Evolutionary conservation across 1,284 basidiomycete genomes (phyloP), one percentile per base, ranked within the genome.

Genomic region (Mycosarcoma maydis): DNA sequence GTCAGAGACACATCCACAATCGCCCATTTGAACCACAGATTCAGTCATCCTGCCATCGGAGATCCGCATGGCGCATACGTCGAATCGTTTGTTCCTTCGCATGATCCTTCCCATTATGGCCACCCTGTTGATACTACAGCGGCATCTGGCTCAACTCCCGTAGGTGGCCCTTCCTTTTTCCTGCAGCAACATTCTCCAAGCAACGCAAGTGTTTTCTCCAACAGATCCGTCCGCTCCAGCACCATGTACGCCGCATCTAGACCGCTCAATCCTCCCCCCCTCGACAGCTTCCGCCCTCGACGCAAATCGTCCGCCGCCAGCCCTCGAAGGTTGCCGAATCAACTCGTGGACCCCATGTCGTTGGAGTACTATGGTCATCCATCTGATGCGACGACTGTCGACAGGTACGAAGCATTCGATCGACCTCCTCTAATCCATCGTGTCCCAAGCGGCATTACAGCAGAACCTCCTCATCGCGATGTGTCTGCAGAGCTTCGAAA

Each of bases 341-440:
- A 43, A 2, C 54, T 53, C 14, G 33, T 71, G 13, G 62, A 72
- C 29, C 58, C 62, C 33, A 67, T 72, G 68, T 72, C 68, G 20
- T 44, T 67, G 24, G 68, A 64, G 22, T 72, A 67, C 45, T 72
- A 72, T 32, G 62, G 62, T 19, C 68, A 71, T 22, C 55, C 60
- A 44, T 61, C 65, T 10, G 62, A 59, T 11, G 16, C 57, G 4
- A 27, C 48, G 1, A 38, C 47, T 0, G 34, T 38, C 13, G 10
- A 52, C 43, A 55, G 57, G 41, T 36, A 46, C 26, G 56, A 66
- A 14, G 51, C 36, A 19, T 36, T 52, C 14, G 44, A 46, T 6
- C 42, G 56, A 9, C 54, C 61, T 10, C 17, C 20, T 3, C 22
- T 49, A 1, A 42, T 49, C 9, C 51, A 49, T 19, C 36, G 50